Conservation (phyloP, 1,284 basidiomycete genomes). For the Psilocybe mexicana region DNA sequence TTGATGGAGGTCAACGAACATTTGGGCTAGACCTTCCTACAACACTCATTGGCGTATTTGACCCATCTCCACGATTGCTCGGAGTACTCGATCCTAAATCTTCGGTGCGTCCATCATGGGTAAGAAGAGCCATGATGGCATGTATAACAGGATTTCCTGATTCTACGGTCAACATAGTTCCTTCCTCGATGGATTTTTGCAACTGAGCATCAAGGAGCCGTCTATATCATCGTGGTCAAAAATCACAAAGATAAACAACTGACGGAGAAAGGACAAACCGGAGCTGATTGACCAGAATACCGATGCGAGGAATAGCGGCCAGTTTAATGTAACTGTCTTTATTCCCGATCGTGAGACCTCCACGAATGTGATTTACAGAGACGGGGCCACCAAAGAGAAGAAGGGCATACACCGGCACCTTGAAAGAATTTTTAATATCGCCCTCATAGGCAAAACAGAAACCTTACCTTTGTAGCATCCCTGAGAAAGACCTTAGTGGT, state of each 20-base stretch:
- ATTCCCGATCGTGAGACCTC: conserved; percentile 70
- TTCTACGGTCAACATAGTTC: conserved; percentile 47
- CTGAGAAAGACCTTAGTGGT: conserved; percentile 87
- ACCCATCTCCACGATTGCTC: neutral
- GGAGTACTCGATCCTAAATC: conserved; percentile 3
- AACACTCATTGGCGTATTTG: neutral
- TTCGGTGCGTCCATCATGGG: conserved; percentile 53
- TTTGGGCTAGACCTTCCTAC: neutral
- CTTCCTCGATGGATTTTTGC: conserved; percentile 55
- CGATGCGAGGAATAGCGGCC: conserved; percentile 85
- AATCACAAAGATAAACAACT: neutral
- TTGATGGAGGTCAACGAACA: neutral
- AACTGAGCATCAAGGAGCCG: conserved; percentile 75
- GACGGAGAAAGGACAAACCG: conserved; percentile 45
- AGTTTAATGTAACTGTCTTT: conserved; percentile 59
- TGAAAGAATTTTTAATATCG: neutral
- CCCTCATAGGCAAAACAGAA: neutral
- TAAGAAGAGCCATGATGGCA: conserved; percentile 73
- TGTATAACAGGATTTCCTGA: conserved; percentile 59
- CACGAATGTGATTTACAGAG: conserved; percentile 75
- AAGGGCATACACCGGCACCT: conserved; percentile 86
- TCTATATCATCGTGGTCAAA: conserved; percentile 31
- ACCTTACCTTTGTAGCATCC: conserved; percentile 81
- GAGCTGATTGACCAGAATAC: conserved; percentile 88
- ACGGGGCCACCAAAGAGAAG: conserved; percentile 85